Base-by-base conservation (phyloP, 176 grass and related monocot genomes). In the Oryza glaberrima region DNA sequence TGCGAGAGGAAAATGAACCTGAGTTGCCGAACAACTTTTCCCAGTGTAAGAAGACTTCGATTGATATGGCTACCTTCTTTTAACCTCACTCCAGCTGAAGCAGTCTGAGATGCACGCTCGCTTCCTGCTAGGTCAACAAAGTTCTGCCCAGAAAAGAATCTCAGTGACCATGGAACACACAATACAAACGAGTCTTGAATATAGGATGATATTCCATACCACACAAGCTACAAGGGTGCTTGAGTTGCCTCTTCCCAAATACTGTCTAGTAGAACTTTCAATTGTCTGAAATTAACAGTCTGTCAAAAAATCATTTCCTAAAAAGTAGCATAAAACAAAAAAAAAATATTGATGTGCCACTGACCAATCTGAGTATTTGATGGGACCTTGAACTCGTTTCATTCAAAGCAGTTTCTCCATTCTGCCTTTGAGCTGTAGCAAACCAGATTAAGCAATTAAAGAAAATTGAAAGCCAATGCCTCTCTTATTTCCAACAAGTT, bases 21-120 rank as follows among this genome's bases (percentile, higher is more conserved):
- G 82, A 99, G 85, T 82, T 92, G 91, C 79, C 96, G 94, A 78
- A 99, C 82, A 3, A 99, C 90, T 69, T 91, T 99, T 51, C 96
- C 96, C 67, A 99, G 66, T 70, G 96, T 96, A 82, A 99, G 94
- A 46, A 99, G 83, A 91, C 96, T 99, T 86, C 94, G 81, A 11
- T 99, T 99, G 45, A 99, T 99, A 80, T 99, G 96, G 67, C 91
- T 96, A 51, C 97, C 97, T 90, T 99, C 97, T 90, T 96, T 99
- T 72, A 92, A 80, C 75, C 97, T 88, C 86, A 92, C 79, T 60
- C 94, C 93, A 71, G 86, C 90, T 2, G 92, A 96, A 45, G 89
- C 85, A n/a, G 88, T 91, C 88, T 99, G 94, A 79, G 97, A 99
- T 41, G 92, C 97, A 76, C 97, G 93, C 69, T 99, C 97, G 71